phyloP scores from a whole-genome alignment of 495 filamentous ascomycete species.

The Aspergillus panamensis region DNA sequence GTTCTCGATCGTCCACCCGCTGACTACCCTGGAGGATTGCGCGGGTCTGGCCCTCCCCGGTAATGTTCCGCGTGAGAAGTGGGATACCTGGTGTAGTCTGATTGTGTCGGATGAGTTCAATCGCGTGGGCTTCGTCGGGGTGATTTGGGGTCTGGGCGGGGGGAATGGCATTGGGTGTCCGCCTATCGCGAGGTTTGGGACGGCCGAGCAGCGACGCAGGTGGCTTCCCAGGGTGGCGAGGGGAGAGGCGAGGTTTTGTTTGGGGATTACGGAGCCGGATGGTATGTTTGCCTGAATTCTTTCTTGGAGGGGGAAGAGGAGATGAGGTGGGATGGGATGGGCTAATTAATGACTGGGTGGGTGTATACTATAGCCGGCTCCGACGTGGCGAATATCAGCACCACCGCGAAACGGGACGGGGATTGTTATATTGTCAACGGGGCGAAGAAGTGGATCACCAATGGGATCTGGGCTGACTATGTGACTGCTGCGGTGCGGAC shows the following conservation, averaged over 20 bases:
- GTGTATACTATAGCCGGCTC: conserved; percentile 37
- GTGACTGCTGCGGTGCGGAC: conserved; percentile 54
- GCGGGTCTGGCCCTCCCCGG: conserved; percentile 36
- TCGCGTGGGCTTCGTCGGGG: conserved; percentile 42
- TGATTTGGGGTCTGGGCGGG: conserved; percentile 49
- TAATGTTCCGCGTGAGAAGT: conserved; percentile 40
- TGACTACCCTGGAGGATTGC: conserved; percentile 35
- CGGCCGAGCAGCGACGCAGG: conserved; percentile 41
- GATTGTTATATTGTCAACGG: conserved; percentile 53
- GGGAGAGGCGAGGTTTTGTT: conserved; percentile 49
- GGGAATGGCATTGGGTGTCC: conserved; percentile 53
- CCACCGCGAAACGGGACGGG: conserved; percentile 44
- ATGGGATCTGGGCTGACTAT: conserved; percentile 52
- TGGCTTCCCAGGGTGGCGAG: conserved; percentile 50
- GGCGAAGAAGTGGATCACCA: conserved; percentile 58
- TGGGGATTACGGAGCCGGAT: conserved; percentile 56
- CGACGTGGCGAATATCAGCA: conserved; percentile 52
- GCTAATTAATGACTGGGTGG: neutral
- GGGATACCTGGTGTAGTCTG: conserved; percentile 50
- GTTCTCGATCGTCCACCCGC: conserved; percentile 34
- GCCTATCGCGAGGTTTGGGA: conserved; percentile 52
- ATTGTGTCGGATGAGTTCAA: conserved; percentile 47
- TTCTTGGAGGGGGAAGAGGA: neutral
- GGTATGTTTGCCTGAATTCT: conserved; percentile 22
- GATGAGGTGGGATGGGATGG: too few relatives aligned